Evolutionary conservation across 305 asterid genomes (phyloP).

Genomic region (Coffea humblotiana): DNA sequence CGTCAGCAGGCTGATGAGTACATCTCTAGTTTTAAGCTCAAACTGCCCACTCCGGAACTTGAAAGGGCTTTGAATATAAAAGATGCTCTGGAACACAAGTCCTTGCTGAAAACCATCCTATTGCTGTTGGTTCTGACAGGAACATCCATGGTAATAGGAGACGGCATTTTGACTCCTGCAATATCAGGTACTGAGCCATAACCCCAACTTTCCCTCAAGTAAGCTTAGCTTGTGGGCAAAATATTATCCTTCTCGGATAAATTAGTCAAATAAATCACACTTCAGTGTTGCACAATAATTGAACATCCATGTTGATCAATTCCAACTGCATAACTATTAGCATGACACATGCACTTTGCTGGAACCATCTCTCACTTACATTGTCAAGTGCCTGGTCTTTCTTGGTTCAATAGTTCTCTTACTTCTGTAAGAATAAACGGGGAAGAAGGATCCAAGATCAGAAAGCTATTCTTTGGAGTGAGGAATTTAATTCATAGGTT

Average conservation of each 20-base stretch:
- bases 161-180: slow-evolving; percentile 96
- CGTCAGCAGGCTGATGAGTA: slow-evolving; percentile 81
- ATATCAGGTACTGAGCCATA: slow-evolving; percentile 63
- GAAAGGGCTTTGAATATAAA: slow-evolving; percentile 86
- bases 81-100: slow-evolving; percentile 67
- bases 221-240: neutral
- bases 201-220: neutral
- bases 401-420: neutral
- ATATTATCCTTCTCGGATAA: neutral
- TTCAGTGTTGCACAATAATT: neutral
- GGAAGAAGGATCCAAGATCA: neutral
- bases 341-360: neutral
- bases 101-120: slow-evolving; percentile 58
- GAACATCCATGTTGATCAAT: neutral
- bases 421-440: neutral
- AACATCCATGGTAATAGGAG: slow-evolving; percentile 95
- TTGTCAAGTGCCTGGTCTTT: neutral
- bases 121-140: slow-evolving; percentile 88
- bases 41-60: slow-evolving; percentile 89
- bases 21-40: slow-evolving; percentile 93
- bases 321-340: neutral
- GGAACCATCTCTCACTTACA: neutral
- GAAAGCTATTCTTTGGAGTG: neutral
- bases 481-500: neutral
- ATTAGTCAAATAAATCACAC: neutral